Conservation (phyloP, 2,329 filamentous ascomycete genomes). For the Sphaceloma murrayae region DNA sequence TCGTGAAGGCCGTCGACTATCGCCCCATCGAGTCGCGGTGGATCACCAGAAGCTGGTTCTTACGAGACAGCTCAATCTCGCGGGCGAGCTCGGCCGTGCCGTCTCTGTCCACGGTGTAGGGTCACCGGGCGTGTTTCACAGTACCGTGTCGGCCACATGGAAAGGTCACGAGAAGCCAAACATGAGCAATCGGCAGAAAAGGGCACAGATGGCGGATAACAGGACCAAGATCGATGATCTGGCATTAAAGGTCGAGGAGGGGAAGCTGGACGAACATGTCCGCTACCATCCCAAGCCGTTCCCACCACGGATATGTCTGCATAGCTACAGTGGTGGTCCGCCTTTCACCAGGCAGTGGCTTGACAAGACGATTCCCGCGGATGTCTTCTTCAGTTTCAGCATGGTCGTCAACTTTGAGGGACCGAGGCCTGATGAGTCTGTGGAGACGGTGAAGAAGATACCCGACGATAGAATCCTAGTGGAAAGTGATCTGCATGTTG, state of each 20-base stretch:
- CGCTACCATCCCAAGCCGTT: conserved; percentile 48
- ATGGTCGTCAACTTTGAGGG: conserved; percentile 66
- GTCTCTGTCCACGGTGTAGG: conserved; percentile 68
- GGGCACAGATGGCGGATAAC: conserved; percentile 21
- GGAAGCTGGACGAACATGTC: conserved; percentile 8
- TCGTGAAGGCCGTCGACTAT: conserved; percentile 58
- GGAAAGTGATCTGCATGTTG: conserved; percentile 82
- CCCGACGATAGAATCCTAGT: conserved; percentile 72
- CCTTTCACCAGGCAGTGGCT: conserved; percentile 72
- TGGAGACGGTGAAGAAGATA: conserved; percentile 59
- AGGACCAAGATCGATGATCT: too few species aligned
- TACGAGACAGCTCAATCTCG: conserved; percentile 58
- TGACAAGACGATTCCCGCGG: conserved; percentile 59
- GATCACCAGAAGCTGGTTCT: conserved; percentile 60
- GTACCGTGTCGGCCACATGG: conserved; percentile 57
- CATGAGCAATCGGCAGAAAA: conserved; percentile 49
- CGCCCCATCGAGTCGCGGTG: conserved; percentile 57
- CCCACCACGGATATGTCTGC: conserved; percentile 81
- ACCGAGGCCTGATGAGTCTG: conserved; percentile 44
- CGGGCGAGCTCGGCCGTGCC: conserved; percentile 54
- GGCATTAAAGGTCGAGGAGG: conserved; percentile 17
- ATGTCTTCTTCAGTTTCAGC: conserved; percentile 84
- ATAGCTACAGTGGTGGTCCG: conserved; percentile 77
- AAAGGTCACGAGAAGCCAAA: conserved; percentile 58
- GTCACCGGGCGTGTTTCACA: conserved; percentile 61